Evolutionary conservation across 225 moss, liverwort and hornwort genomes (phyloP), one percentile per base, ranked within the genome.

Genomic region (Neckera pumila): DNA sequence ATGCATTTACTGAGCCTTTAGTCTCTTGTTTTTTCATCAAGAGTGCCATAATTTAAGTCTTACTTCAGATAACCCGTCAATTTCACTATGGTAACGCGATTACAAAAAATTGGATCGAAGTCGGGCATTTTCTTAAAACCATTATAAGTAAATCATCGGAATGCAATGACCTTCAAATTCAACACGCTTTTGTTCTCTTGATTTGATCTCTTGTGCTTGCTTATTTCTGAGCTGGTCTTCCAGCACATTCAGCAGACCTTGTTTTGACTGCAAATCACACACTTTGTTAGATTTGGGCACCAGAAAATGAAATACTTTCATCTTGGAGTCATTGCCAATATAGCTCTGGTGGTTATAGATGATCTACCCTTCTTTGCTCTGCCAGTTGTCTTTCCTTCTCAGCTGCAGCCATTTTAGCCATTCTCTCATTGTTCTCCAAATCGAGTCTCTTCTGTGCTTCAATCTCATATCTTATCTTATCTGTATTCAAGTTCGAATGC

Each of bases 151-250:
- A 17, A 71, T 17, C 36, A 36, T 66, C 5, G 56, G 28, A 73
- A 36, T 30, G 79, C 30, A 30, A 25, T 64, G 40, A 97, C 98
- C 93, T 88, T 97, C 96, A 91, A 92, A 97, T 83, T 98, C 98
- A 90, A 95, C 97, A 79, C 98, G 94, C 76, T 96, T 94, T 83
- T 98, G 96, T 89, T 98, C 98, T 87, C 97, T 93, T 49, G 92
- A 93, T 36, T 93, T 95, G 90, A 98, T 98, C 40, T 95, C 94
- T 80, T 94, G 93, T 64, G 95, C 96, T 91, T 98, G 96, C 80
- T 98, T 98, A 72, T 93, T 94, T 77, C 98, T 93, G 74, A 98
- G 96, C 85, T 98, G 98, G 23, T 95, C 95, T 84, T 98, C 98
- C 85, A 98, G 90, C 79, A 93, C 93, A 76, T 95, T 92, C 90